Evolutionary conservation across 106 monocot genomes (phyloP).

Genomic region (Phalaenopsis equestris): DNA sequence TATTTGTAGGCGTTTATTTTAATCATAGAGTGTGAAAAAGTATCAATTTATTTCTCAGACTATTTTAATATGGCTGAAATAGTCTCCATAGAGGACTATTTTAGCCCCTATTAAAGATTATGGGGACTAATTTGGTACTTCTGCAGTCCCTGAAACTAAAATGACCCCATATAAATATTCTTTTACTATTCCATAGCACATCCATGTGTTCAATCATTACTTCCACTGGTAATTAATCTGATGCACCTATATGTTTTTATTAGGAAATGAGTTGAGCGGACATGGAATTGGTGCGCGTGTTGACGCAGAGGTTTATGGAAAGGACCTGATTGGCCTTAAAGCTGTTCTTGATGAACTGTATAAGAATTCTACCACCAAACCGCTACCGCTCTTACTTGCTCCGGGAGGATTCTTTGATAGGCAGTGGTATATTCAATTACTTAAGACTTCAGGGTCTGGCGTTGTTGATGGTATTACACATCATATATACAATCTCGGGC

Average conservation of each 20-base stretch:
- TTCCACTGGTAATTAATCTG: constrained; percentile 2
- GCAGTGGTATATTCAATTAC: constrained; percentile 66
- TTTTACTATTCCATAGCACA: not conserved
- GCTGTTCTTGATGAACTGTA: constrained; percentile 43
- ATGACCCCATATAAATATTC: too few species aligned
- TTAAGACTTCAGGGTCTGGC: constrained; percentile 58
- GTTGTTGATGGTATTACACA: constrained; percentile 60
- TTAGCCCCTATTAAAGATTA: too few species aligned
- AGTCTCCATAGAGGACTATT: too few species aligned
- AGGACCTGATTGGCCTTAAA: constrained; percentile 56
- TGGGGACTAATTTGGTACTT: too few species aligned
- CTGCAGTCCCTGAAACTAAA: too few species aligned
- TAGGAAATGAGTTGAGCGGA: constrained; percentile 94
- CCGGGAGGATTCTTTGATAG: constrained; percentile 85
- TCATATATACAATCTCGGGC: constrained; percentile 88
- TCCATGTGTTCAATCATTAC: not conserved
- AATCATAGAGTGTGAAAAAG: too few species aligned
- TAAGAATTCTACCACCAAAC: constrained; percentile 13
- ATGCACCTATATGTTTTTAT: constrained; percentile 1
- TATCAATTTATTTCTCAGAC: too few species aligned
- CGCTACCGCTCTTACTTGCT: constrained; percentile 48
- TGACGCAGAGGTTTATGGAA: constrained; percentile 41
- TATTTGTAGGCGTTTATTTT: too few species aligned
- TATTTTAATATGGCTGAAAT: too few species aligned
- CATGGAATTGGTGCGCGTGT: constrained; percentile 67